These are phyloP conservation scores for Zygosaccharomyces kombuchaensis DNA, from an alignment of 805 yeast species.

Conservation along the genomic window DNA sequence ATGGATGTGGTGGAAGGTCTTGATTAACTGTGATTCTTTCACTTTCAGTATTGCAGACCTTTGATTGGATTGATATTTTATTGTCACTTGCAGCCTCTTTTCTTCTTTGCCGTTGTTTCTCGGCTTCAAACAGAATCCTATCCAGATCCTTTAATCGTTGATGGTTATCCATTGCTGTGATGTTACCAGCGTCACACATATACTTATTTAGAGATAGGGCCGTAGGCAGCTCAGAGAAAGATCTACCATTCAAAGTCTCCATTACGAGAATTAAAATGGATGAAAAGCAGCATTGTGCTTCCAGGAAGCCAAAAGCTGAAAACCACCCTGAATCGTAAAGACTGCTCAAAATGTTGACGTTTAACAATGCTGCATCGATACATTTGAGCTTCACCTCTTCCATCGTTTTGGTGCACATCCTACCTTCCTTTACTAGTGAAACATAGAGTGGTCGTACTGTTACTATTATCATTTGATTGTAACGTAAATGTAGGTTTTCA, in stretches of 20 bases:
- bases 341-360: constrained; percentile 29
- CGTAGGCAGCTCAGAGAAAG: constrained; percentile 18
- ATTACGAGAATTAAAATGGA: constrained; percentile 34
- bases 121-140: constrained; percentile 5
- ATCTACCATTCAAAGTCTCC: constrained; percentile 18
- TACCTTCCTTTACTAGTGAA: constrained; percentile 34
- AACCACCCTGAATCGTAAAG: constrained; percentile 30
- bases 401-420: constrained; percentile 21
- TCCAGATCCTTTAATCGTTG: constrained; percentile 27
- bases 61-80: background rate
- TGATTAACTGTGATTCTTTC: background rate
- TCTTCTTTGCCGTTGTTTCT: background rate
- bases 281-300: constrained; percentile 38
- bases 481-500: constrained; percentile 35
- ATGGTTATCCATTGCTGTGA: constrained; percentile 34
- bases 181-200: constrained; percentile 32
- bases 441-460: constrained; percentile 37
- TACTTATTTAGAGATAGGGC: constrained; percentile 26
- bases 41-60: background rate
- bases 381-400: constrained; percentile 30
- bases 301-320: constrained; percentile 40
- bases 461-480: constrained; percentile 37
- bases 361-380: constrained; percentile 33
- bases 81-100: background rate
- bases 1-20: background rate